Conservation (phyloP, 495 filamentous ascomycete species). For the Thozetella sp. region DNA sequence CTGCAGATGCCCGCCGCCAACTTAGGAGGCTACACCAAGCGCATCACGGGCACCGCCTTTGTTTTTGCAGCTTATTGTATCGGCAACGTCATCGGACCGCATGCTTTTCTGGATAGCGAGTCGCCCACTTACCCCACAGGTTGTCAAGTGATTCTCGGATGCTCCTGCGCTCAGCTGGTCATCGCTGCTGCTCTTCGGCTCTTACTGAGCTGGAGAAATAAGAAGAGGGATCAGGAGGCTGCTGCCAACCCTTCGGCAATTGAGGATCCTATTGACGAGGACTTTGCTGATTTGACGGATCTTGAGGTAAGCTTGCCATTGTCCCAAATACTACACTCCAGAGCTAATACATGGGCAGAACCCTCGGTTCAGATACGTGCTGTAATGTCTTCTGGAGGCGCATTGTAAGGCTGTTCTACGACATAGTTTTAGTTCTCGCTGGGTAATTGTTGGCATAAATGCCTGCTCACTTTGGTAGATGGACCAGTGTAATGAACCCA, state of each 20-base stretch:
- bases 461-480: too few species aligned
- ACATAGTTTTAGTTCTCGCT: too few species aligned
- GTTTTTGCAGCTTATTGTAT: constrained; percentile 47
- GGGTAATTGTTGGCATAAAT: too few species aligned
- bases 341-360: background rate
- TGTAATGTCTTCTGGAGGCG: background rate
- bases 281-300: background rate
- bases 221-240: background rate
- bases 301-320: background rate
- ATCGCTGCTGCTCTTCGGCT: background rate
- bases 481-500: too few species aligned
- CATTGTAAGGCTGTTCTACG: too few species aligned
- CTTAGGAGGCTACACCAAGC: constrained; percentile 58
- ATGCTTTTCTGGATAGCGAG: background rate
- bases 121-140: background rate
- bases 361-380: background rate
- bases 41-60: constrained; percentile 61
- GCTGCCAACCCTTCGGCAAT: background rate
- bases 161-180: background rate
- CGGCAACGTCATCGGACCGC: constrained; percentile 12
- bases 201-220: background rate
- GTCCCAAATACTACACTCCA: background rate
- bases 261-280: background rate
- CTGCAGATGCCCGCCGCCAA: constrained; percentile 53
- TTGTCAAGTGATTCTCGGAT: background rate